Conservation (phyloP, 495 filamentous ascomycete species). For the Aspergillus olivimuriae region DNA sequence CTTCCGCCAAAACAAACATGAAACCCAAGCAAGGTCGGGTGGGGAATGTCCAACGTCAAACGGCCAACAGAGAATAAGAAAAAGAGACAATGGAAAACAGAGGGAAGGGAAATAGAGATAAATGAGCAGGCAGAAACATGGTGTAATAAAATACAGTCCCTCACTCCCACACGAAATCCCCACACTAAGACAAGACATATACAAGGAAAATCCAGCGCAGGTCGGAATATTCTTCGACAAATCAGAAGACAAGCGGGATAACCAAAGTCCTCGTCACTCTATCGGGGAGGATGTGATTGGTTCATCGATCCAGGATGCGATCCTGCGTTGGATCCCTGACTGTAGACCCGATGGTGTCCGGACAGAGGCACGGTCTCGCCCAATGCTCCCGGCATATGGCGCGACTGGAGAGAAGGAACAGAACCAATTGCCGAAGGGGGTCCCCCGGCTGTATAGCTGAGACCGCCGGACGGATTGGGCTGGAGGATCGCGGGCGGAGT, state of each 20-base stretch:
- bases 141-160: too few relatives aligned
- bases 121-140: too few relatives aligned
- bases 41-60: not conserved
- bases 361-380: slow-evolving; percentile 18
- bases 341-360: slow-evolving; percentile 39
- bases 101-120: too few relatives aligned
- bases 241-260: too few relatives aligned
- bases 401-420: slow-evolving; percentile 28
- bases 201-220: too few relatives aligned
- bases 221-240: too few relatives aligned
- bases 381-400: slow-evolving; percentile 24
- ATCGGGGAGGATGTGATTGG: slow-evolving; percentile 29
- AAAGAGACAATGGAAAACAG: too few relatives aligned
- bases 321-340: slow-evolving; percentile 30
- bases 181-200: too few relatives aligned
- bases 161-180: too few relatives aligned
- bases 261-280: too few relatives aligned
- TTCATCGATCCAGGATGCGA: slow-evolving; percentile 22
- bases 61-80: not conserved
- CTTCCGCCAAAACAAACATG: not conserved
- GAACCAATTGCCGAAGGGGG: slow-evolving; percentile 21
- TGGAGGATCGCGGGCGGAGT: slow-evolving; percentile 35
- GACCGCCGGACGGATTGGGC: slow-evolving; percentile 21
- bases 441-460: slow-evolving; percentile 28
- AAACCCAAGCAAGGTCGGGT: too few relatives aligned